Evolutionary conservation across 2,329 filamentous ascomycete species (phyloP).

Genomic region (Penicillium verrucosum): DNA sequence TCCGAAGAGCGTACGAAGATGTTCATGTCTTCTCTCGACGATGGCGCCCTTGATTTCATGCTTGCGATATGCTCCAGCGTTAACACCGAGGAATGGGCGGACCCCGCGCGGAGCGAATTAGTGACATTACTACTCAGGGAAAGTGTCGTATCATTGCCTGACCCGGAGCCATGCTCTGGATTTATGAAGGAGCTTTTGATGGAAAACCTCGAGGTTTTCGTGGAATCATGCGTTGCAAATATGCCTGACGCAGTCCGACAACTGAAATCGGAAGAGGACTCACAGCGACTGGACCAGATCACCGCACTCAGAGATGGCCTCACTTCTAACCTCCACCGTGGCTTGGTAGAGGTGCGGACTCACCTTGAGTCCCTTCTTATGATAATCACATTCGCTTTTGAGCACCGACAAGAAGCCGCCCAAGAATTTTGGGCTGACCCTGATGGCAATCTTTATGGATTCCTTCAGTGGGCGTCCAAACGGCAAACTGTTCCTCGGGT

Average conservation of each 20-base stretch:
- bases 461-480: conserved; percentile 94
- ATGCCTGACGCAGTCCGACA: conserved; percentile 87
- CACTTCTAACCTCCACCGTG: conserved; percentile 40
- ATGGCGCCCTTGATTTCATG: conserved; percentile 89
- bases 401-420: conserved; percentile 77
- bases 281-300: conserved; percentile 57
- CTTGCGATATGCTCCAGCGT: conserved; percentile 80
- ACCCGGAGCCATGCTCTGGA: conserved; percentile 65
- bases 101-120: conserved; percentile 78
- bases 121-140: conserved; percentile 80
- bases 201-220: conserved; percentile 79
- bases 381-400: conserved; percentile 87
- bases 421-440: conserved; percentile 88
- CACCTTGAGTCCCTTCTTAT: conserved; percentile 85
- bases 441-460: conserved; percentile 89
- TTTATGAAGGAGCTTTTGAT: conserved; percentile 72
- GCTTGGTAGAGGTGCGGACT: conserved; percentile 47
- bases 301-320: conserved; percentile 46
- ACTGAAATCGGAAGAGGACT: conserved; percentile 83
- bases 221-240: conserved; percentile 91
- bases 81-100: conserved; percentile 77
- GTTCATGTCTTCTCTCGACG: conserved; percentile 74
- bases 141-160: conserved; percentile 64
- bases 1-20: conserved; percentile 67
- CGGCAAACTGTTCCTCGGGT: conserved; percentile 93